Percentiles rank a stretch among this genome's conserved stretches.
Evolutionary conservation across 345 rosid species (phyloP).

Genomic region (Cardiospermum halicacabum): DNA sequence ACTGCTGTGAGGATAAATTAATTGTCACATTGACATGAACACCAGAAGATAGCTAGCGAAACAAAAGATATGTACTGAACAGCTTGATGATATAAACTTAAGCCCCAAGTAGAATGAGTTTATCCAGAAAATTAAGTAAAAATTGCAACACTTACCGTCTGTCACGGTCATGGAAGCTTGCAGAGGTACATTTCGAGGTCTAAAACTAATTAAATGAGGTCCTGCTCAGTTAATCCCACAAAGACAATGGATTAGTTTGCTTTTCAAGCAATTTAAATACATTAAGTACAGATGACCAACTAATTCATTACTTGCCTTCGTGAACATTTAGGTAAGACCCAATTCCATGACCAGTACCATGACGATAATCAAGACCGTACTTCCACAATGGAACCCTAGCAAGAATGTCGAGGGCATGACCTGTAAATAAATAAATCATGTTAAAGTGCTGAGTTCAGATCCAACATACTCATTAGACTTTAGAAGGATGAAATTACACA

Average conservation of each 20-base stretch:
- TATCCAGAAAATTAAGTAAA: background rate
- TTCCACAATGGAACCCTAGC: constrained; percentile 91
- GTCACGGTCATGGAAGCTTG: constrained; percentile 99
- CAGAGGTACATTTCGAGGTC: constrained; percentile 79
- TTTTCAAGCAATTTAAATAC: background rate
- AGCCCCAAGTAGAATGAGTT: background rate
- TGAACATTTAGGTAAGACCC: constrained; percentile 95
- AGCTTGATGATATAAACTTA: background rate
- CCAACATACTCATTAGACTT: background rate
- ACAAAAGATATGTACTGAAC: no score
- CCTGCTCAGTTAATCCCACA: constrained; percentile 44
- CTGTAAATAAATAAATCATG: constrained; percentile 27
- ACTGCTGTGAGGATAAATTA: background rate
- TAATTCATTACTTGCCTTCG: constrained; percentile 60
- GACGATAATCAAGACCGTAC: constrained; percentile 91
- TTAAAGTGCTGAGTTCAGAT: background rate
- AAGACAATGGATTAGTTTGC: background rate
- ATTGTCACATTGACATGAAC: constrained; percentile 2
- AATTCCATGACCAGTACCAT: constrained; percentile 98
- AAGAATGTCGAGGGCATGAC: constrained; percentile 86
- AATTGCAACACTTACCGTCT: constrained; percentile 56
- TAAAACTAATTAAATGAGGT: constrained; percentile 86
- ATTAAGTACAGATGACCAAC: background rate
- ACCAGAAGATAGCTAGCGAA: background rate
- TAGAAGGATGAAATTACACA: background rate